These are phyloP conservation scores for Hypoxylon lenormandii DNA, from an alignment of 495 filamentous ascomycete genomes.

Conservation along the genomic window DNA sequence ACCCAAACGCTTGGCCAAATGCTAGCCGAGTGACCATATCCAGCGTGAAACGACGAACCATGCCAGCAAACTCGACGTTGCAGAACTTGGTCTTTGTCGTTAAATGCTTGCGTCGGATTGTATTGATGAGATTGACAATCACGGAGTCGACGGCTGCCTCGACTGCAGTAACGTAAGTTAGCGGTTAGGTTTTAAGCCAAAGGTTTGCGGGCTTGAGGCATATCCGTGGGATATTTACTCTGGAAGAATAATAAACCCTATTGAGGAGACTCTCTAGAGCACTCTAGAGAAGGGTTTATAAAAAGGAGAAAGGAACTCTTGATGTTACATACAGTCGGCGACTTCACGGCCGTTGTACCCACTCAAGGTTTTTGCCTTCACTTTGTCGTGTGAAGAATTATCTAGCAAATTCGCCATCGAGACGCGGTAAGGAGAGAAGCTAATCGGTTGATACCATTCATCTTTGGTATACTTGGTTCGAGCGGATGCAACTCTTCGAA, in stretches of 20 bases:
- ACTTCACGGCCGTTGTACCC: constrained; percentile 32
- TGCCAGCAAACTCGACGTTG: constrained; percentile 54
- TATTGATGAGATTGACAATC: constrained; percentile 49
- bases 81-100: constrained; percentile 45
- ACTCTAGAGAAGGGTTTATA: too few relatives aligned
- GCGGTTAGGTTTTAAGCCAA: too few relatives aligned
- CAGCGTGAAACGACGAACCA: constrained; percentile 57
- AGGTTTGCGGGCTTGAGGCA: too few relatives aligned
- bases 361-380: constrained; percentile 24
- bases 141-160: constrained; percentile 50
- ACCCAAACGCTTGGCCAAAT: constrained; percentile 63
- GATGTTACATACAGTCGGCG: constrained; percentile 2
- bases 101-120: constrained; percentile 56
- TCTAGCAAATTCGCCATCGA: constrained; percentile 14
- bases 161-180: background rate
- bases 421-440: background rate
- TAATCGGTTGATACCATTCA: constrained; percentile 18
- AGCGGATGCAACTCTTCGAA: constrained; percentile 14
- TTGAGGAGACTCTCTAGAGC: too few relatives aligned
- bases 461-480: constrained; percentile 20
- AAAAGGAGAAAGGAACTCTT: too few relatives aligned
- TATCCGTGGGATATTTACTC: too few relatives aligned
- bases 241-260: too few relatives aligned
- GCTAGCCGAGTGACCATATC: constrained; percentile 62
- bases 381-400: constrained; percentile 14